Percentiles rank a stretch among this genome's conserved stretches.
Evolutionary conservation across 1,284 basidiomycete genomes (phyloP).

Genomic region (Ceratobasidium sp.): DNA sequence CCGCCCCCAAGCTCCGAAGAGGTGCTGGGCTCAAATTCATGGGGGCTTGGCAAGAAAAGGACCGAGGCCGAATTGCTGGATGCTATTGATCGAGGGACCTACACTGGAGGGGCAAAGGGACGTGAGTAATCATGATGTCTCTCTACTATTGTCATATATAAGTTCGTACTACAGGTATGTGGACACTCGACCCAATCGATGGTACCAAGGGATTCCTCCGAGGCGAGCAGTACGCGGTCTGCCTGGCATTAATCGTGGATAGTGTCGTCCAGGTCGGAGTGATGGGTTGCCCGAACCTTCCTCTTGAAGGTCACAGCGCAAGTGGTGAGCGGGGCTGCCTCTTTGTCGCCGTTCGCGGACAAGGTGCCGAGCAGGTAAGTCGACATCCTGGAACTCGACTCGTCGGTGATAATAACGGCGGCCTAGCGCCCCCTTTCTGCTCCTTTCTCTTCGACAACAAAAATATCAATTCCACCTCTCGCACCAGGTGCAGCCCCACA

Average conservation of each 20-base stretch:
- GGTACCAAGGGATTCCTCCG: constrained; percentile 96
- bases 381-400: neutral
- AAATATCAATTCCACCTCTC: constrained; percentile 47
- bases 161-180: constrained; percentile 66
- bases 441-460: constrained; percentile 45
- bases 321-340: constrained; percentile 75
- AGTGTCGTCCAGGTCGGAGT: constrained; percentile 86
- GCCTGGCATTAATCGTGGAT: constrained; percentile 89
- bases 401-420: neutral
- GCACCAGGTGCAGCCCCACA: constrained; percentile 59
- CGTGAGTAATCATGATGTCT: constrained; percentile 60
- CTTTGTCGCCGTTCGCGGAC: constrained; percentile 83
- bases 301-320: constrained; percentile 63
- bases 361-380: constrained; percentile 78
- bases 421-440: constrained; percentile 55
- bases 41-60: constrained; percentile 67
- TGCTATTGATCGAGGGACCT: constrained; percentile 86
- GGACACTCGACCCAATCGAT: constrained; percentile 93
- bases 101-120: constrained; percentile 77
- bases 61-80: constrained; percentile 67
- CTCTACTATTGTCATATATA: neutral
- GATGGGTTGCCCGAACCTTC: constrained; percentile 95
- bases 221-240: constrained; percentile 97
- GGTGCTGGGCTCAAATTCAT: constrained; percentile 60
- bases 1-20: constrained; percentile 53